phyloP scores from a whole-genome alignment of 2,329 filamentous ascomycete species.

The Epichloe amarillans region DNA sequence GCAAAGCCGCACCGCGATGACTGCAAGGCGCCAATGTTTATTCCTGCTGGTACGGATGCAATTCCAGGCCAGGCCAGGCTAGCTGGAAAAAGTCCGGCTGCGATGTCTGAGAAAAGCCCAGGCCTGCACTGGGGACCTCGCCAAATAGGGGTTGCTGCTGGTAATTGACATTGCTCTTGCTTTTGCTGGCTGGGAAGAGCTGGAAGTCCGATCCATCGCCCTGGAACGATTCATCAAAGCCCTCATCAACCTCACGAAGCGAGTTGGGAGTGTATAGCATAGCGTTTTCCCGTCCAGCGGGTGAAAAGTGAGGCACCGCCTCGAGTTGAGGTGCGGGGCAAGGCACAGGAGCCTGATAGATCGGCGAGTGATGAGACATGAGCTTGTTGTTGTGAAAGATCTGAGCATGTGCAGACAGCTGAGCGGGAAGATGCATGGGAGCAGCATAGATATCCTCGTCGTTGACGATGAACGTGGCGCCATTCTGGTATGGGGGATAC shows the following conservation, averaged over 20 bases:
- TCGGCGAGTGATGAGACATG: slow-evolving; percentile 28
- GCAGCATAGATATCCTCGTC: slow-evolving; percentile 51
- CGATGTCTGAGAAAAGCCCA: slow-evolving; percentile 38
- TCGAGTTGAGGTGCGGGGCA: slow-evolving; percentile 10
- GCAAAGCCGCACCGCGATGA: background rate
- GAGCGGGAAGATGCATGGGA: slow-evolving; percentile 41
- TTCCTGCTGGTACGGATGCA: background rate
- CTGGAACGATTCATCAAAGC: slow-evolving; percentile 42
- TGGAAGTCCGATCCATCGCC: slow-evolving; percentile 47
- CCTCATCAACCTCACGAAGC: slow-evolving; percentile 49
- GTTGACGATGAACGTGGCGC: slow-evolving; percentile 45
- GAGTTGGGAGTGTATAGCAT: slow-evolving; percentile 58
- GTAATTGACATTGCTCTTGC: slow-evolving; percentile 27
- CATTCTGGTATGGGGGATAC: slow-evolving; percentile 47
- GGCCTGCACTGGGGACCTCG: slow-evolving; percentile 35
- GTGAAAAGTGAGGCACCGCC: slow-evolving; percentile 46
- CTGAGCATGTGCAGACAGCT: slow-evolving; percentile 22
- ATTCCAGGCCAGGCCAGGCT: slow-evolving; percentile 24
- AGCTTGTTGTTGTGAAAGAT: slow-evolving; percentile 29
- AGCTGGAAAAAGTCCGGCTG: slow-evolving; percentile 36
- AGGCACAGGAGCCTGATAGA: slow-evolving; percentile 15
- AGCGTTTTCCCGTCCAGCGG: slow-evolving; percentile 51
- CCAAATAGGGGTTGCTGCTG: slow-evolving; percentile 37
- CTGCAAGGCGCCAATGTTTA: background rate
- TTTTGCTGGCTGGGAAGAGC: slow-evolving; percentile 36